phyloP scores from a whole-genome alignment of 1,139 yeast genomes.

The Spathaspora sp. region DNA sequence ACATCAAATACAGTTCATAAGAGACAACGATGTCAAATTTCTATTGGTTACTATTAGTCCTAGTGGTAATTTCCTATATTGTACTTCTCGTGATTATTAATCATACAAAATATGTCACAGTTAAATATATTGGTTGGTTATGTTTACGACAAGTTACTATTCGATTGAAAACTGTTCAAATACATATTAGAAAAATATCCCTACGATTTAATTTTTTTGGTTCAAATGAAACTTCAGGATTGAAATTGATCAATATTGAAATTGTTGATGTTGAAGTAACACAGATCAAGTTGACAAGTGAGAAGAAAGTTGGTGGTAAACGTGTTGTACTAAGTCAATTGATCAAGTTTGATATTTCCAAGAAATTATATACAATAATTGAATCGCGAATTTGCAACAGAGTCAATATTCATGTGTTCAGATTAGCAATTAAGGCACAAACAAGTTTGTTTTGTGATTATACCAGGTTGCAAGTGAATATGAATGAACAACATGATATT shows the following conservation, averaged over 20 bases:
- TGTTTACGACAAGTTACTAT: constrained; percentile 31
- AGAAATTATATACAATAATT: not conserved
- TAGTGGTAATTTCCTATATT: constrained; percentile 17
- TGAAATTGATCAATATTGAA: constrained; percentile 33
- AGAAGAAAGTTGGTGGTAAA: not conserved
- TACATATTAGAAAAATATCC: constrained; percentile 23
- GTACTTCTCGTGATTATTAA: constrained; percentile 24
- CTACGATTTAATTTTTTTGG: constrained; percentile 28
- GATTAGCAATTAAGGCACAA: constrained; percentile 22
- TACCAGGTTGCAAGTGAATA: constrained; percentile 27
- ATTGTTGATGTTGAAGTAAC: constrained; percentile 25
- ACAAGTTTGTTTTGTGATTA: constrained; percentile 29
- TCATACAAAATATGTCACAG: constrained; percentile 31
- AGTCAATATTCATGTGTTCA: constrained; percentile 29
- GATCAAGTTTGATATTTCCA: not conserved
- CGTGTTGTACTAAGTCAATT: not conserved
- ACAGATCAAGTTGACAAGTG: not conserved
- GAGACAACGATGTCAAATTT: not conserved
- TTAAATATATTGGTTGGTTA: constrained; percentile 40
- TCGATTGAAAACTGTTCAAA: constrained; percentile 15
- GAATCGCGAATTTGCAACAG: constrained; percentile 28
- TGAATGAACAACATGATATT: constrained; percentile 20
- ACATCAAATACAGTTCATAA: too few relatives aligned
- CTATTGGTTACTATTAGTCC: not conserved
- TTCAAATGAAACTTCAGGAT: constrained; percentile 24